These are phyloP conservation scores for Leccinum subgranulosum DNA, from an alignment of 768 basidiomycete species.

Conservation along the genomic window DNA sequence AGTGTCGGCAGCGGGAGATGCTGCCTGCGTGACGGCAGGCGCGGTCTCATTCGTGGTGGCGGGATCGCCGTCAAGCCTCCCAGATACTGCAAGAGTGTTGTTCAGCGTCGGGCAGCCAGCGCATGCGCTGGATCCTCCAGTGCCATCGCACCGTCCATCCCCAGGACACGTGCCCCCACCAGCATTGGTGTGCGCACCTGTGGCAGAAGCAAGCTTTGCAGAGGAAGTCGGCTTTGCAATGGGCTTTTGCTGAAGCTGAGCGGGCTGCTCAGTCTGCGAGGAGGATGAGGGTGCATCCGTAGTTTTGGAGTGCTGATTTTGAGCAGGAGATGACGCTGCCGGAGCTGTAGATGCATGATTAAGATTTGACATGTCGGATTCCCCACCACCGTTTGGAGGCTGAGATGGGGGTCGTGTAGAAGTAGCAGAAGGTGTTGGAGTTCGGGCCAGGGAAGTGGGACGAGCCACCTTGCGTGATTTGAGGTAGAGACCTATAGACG, in stretches of 20 bases:
- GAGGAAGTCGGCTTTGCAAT: constrained; percentile 24
- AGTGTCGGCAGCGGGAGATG: constrained; percentile 32
- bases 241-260: constrained; percentile 26
- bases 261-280: constrained; percentile 23
- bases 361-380: constrained; percentile 36
- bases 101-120: constrained; percentile 97
- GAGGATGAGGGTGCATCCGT: constrained; percentile 27
- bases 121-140: constrained; percentile 90
- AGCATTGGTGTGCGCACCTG: constrained; percentile 32
- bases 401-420: constrained; percentile 31
- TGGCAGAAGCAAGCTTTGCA: constrained; percentile 25
- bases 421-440: constrained; percentile 34
- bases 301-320: constrained; percentile 32
- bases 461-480: constrained; percentile 78
- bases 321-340: constrained; percentile 25
- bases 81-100: constrained; percentile 60
- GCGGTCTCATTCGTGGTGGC: constrained; percentile 20
- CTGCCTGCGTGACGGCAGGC: constrained; percentile 11
- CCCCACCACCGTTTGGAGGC: constrained; percentile 32
- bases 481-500: constrained; percentile 71
- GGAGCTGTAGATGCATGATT: constrained; percentile 35
- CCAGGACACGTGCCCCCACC: constrained; percentile 87
- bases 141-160: constrained; percentile 96
- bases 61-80: constrained; percentile 40
- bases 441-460: constrained; percentile 54